These are phyloP conservation scores for Eucalyptus melliodora DNA, from an alignment of 345 rosid genomes.

Conservation along the genomic window DNA sequence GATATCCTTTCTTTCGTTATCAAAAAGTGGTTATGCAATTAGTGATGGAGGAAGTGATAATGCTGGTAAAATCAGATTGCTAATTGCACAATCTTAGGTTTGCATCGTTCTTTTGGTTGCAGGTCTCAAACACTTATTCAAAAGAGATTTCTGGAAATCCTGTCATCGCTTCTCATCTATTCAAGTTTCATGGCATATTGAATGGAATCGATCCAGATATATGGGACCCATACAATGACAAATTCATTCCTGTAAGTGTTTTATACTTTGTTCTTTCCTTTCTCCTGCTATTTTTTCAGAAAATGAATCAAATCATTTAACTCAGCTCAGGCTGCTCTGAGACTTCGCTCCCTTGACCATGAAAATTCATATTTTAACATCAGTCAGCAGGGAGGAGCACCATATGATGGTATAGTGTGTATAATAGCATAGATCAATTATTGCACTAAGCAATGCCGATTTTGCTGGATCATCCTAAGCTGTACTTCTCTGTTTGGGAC, in stretches of 20 bases:
- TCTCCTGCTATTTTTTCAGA: neutral
- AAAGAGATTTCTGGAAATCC: constrained; percentile 82
- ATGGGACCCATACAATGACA: constrained; percentile 93
- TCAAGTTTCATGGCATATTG: constrained; percentile 81
- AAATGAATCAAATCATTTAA: neutral
- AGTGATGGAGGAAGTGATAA: neutral
- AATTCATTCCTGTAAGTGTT: constrained; percentile 61
- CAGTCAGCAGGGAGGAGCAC: neutral
- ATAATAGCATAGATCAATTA: neutral
- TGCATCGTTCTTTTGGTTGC: neutral
- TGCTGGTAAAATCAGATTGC: neutral
- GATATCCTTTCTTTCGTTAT: neutral
- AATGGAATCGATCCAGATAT: constrained; percentile 93
- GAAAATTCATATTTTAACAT: neutral
- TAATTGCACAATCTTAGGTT: neutral
- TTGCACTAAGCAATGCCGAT: neutral
- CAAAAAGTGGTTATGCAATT: neutral
- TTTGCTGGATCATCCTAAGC: neutral
- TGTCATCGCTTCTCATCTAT: constrained; percentile 53
- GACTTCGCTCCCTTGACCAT: neutral
- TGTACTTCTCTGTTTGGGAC: neutral
- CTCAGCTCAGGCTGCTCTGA: neutral
- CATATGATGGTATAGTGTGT: neutral
- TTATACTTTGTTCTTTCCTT: neutral
- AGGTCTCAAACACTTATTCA: constrained; percentile 80